A percentile compares a stretch with the other conserved stretches of the same genome.
These are phyloP conservation scores for Salix udensis DNA, from an alignment of 345 rosid species.

Conservation along the genomic window DNA sequence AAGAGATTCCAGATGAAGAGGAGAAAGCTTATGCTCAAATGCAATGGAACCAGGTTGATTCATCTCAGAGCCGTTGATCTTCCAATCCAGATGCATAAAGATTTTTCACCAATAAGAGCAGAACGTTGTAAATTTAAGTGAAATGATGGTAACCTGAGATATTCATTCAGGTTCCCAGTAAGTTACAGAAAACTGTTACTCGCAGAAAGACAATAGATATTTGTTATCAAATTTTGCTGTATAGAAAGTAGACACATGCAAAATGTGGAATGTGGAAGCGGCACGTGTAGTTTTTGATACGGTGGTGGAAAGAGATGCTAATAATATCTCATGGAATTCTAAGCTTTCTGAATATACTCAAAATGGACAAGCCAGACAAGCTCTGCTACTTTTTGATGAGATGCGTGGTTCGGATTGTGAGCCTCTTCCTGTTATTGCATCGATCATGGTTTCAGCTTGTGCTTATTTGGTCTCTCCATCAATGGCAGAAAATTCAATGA, in stretches of 20 bases:
- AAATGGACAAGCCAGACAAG: slow-evolving; percentile 39
- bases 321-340: slow-evolving; percentile 46
- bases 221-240: neutral
- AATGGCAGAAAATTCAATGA: slow-evolving; percentile 41
- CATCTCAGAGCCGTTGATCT: slow-evolving; percentile 48
- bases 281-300: slow-evolving; percentile 45
- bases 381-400: too few species aligned
- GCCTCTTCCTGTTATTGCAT: slow-evolving; percentile 30
- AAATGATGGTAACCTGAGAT: neutral
- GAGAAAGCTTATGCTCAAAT: slow-evolving; percentile 66
- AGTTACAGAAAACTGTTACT: neutral
- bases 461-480: slow-evolving; percentile 43
- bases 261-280: slow-evolving; percentile 36
- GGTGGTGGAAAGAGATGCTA: slow-evolving; percentile 38
- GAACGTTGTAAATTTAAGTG: neutral
- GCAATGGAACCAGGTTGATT: slow-evolving; percentile 71
- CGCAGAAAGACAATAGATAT: neutral
- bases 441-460: slow-evolving; percentile 53
- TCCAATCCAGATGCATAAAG: neutral
- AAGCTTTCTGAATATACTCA: slow-evolving; percentile 54
- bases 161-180: neutral
- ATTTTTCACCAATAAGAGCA: neutral
- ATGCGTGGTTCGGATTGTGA: too few species aligned
- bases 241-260: slow-evolving; percentile 8
- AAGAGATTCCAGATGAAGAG: slow-evolving; percentile 52